phyloP scores from a whole-genome alignment of 1,284 basidiomycete species.

The Gomphus bonarii region DNA sequence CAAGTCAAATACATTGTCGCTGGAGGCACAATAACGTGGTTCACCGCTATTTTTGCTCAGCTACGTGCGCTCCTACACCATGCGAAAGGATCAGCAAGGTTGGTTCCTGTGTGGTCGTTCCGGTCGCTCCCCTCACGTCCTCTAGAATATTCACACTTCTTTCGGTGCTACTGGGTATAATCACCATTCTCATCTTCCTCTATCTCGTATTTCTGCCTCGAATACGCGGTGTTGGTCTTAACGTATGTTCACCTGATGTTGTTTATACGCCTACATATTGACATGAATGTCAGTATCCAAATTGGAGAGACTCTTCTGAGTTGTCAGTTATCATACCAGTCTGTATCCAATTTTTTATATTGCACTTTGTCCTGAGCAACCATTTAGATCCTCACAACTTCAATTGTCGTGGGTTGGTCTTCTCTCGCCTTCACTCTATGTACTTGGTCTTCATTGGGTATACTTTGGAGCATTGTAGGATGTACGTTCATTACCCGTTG shows the following conservation, averaged over 20 bases:
- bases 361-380: conserved; percentile 11
- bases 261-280: conserved; percentile 5
- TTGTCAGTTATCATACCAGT: conserved; percentile 21
- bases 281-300: conserved; percentile 38
- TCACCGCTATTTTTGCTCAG: conserved; percentile 41
- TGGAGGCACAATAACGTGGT: conserved; percentile 50
- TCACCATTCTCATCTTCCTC: conserved; percentile 58
- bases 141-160: conserved; percentile 39
- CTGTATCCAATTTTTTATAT: conserved; percentile 32
- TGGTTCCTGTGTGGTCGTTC: conserved; percentile 16
- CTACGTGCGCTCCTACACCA: conserved; percentile 34
- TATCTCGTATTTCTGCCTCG: conserved; percentile 58
- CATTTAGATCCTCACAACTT: conserved; percentile 39
- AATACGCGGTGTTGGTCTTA: conserved; percentile 51
- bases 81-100: conserved; percentile 41
- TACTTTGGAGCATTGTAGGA: conserved; percentile 48
- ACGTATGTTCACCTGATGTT: conserved; percentile 31
- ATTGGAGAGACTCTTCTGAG: conserved; percentile 40
- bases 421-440: conserved; percentile 50
- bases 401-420: conserved; percentile 62
- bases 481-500: conserved; percentile 32
- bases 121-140: background rate
- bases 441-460: conserved; percentile 54
- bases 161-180: conserved; percentile 39
- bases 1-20: conserved; percentile 68